Conservation (phyloP, 2,329 filamentous ascomycete genomes). For the Claviceps purpurea region DNA sequence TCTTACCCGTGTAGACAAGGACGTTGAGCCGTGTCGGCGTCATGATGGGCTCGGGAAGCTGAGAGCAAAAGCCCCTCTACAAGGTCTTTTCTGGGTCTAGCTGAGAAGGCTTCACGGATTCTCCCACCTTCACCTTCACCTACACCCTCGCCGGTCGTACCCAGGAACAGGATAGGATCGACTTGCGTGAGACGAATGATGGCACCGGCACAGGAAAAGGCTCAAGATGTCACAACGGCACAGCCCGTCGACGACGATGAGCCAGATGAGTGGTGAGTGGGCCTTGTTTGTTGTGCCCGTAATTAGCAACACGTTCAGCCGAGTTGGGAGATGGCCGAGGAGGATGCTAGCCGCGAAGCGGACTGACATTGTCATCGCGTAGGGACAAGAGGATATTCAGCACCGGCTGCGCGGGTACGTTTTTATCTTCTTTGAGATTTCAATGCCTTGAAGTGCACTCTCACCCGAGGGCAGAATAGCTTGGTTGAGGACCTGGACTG, state of each 20-base stretch:
- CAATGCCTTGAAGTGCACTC: too few relatives aligned
- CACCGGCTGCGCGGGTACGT: constrained; percentile 77
- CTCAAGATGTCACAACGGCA: constrained; percentile 22
- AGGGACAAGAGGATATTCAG: constrained; percentile 98
- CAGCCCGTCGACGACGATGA: constrained; percentile 49
- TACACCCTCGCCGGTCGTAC: background rate
- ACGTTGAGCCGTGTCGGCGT: constrained; percentile 67
- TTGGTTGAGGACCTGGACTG: background rate
- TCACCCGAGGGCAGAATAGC: too few relatives aligned
- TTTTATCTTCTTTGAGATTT: background rate
- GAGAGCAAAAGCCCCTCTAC: background rate
- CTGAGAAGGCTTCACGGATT: background rate
- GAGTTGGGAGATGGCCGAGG: too few relatives aligned
- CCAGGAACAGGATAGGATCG: background rate
- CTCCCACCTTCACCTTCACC: background rate
- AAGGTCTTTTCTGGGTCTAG: background rate
- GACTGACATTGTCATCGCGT: constrained; percentile 9
- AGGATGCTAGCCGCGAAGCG: background rate
- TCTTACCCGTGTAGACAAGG: constrained; percentile 74
- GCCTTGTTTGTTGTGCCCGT: background rate
- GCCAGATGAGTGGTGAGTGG: constrained; percentile 78
- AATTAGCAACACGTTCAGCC: too few relatives aligned
- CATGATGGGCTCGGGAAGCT: constrained; percentile 31
- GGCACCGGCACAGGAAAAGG: constrained; percentile 39
- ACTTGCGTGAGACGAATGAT: constrained; percentile 4